A percentile compares a stretch with the other conserved stretches of the same genome.
phyloP scores from a whole-genome alignment of 176 grass and related monocot genomes.

The Urochloa ruziziensis region DNA sequence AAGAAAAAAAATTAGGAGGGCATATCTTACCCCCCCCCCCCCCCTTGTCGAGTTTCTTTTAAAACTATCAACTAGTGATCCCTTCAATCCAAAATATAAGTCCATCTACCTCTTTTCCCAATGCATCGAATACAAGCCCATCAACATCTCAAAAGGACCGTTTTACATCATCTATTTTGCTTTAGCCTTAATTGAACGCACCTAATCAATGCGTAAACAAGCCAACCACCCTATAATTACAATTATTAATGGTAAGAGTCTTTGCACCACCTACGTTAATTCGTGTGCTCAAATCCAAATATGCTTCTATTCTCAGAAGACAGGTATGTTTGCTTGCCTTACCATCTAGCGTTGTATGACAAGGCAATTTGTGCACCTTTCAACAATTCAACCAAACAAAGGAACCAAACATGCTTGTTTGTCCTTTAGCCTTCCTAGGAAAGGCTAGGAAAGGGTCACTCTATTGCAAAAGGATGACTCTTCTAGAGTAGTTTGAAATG shows the following conservation, averaged over 20 bases:
- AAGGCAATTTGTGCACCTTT: background rate
- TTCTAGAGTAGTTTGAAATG: too few relatives aligned
- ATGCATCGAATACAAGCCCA: background rate
- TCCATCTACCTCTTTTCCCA: background rate
- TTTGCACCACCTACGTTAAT: too few relatives aligned
- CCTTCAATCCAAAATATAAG: background rate
- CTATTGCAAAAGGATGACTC: too few relatives aligned
- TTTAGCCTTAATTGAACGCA: background rate
- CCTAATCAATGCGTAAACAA: background rate
- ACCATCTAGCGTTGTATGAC: background rate
- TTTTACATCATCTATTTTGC: background rate
- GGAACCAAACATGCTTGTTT: background rate
- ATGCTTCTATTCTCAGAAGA: too few relatives aligned
- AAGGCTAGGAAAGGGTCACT: background rate
- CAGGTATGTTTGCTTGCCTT: background rate
- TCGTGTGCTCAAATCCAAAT: too few relatives aligned
- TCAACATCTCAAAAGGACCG: background rate
- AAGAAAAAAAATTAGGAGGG: too few relatives aligned
- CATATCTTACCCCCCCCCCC: too few relatives aligned
- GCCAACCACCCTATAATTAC: too few relatives aligned
- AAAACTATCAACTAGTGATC: background rate
- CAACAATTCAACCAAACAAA: background rate
- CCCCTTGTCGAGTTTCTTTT: too few relatives aligned
- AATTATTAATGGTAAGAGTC: too few relatives aligned
- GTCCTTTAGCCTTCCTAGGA: background rate